phyloP scores from a whole-genome alignment of 2,329 filamentous ascomycete species.

The Paraphaeosphaeria sporulosa region DNA sequence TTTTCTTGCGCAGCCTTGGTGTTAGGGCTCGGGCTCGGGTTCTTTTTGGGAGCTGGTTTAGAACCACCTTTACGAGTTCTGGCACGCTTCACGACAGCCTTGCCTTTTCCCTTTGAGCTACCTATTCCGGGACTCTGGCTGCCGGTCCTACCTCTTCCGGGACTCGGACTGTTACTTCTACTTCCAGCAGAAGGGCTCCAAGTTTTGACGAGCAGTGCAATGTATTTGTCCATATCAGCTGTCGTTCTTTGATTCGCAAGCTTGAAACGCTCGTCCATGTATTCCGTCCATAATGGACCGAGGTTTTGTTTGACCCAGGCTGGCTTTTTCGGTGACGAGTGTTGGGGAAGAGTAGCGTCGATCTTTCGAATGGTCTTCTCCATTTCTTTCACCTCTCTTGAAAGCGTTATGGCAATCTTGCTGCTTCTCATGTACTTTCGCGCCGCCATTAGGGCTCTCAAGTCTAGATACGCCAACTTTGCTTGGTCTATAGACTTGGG shows the following conservation, averaged over 20 bases:
- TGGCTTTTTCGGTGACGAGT: no score
- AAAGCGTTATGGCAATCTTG: background rate
- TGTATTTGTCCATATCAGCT: constrained; percentile 9
- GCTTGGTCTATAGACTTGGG: background rate
- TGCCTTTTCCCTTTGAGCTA: no score
- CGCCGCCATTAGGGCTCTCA: background rate
- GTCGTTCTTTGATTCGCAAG: constrained; percentile 10
- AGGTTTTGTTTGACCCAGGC: constrained; percentile 11
- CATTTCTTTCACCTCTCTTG: constrained; percentile 10
- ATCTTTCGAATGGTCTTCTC: constrained; percentile 4
- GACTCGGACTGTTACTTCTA: no score
- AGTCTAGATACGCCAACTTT: background rate
- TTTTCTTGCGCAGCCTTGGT: no score
- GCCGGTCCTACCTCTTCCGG: no score
- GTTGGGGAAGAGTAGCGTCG: constrained; percentile 6
- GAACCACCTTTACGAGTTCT: no score
- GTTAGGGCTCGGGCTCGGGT: no score
- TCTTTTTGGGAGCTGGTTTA: no score
- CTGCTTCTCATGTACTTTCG: background rate
- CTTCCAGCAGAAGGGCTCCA: no score
- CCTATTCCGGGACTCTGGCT: no score
- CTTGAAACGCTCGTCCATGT: constrained; percentile 15
- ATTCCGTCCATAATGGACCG: constrained; percentile 3
- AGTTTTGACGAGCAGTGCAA: constrained; percentile 6
- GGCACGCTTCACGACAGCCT: no score